Conservation (phyloP, 768 basidiomycete genomes). For the Nidula microcarpa region DNA sequence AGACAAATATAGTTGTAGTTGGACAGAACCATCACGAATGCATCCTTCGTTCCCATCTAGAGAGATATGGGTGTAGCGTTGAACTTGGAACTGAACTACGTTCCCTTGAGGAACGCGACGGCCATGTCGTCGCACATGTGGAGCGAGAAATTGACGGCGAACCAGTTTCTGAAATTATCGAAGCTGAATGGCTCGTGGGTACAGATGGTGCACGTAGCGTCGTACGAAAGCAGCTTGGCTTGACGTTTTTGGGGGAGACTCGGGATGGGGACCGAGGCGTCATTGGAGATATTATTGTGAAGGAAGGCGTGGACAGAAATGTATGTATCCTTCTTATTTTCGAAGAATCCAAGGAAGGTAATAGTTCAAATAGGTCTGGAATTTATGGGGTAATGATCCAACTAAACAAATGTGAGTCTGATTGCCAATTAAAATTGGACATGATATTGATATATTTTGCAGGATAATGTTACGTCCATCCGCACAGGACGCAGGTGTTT, state of each 20-base stretch:
- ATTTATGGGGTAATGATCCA: background rate
- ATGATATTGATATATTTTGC: slow-evolving; percentile 9
- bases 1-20: slow-evolving; percentile 15
- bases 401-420: background rate
- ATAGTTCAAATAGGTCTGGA: background rate
- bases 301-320: slow-evolving; percentile 19
- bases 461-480: background rate
- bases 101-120: slow-evolving; percentile 25
- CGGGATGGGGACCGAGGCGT: slow-evolving; percentile 17
- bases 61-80: slow-evolving; percentile 20
- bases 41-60: slow-evolving; percentile 24
- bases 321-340: slow-evolving; percentile 15
- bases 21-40: slow-evolving; percentile 22
- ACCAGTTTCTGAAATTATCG: slow-evolving; percentile 19
- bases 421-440: background rate
- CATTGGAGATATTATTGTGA: slow-evolving; percentile 31
- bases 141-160: slow-evolving; percentile 13
- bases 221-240: slow-evolving; percentile 33
- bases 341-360: slow-evolving; percentile 10
- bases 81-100: slow-evolving; percentile 30
- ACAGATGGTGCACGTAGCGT: slow-evolving; percentile 36
- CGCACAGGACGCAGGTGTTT: background rate
- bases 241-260: slow-evolving; percentile 39
- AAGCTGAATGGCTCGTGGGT: slow-evolving; percentile 31
- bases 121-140: slow-evolving; percentile 23